A percentile compares a stretch with the other conserved stretches of the same genome.
These are phyloP conservation scores for Ligustrum vulgare DNA, from an alignment of 257 asterid species.

Conservation along the genomic window DNA sequence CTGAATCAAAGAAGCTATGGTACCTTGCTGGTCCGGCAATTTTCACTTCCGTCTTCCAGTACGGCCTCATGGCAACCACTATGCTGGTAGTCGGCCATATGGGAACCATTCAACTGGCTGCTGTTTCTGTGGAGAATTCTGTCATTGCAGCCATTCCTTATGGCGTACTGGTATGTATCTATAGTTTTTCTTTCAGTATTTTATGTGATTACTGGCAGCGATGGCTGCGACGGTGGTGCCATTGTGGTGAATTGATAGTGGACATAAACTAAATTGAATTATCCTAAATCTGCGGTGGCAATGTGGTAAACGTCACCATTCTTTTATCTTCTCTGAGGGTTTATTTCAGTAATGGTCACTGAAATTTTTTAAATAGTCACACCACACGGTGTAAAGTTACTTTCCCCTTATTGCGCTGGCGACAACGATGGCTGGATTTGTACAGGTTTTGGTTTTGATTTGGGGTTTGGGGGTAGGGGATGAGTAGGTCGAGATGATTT, in stretches of 20 bases:
- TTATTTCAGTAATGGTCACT: too few relatives aligned
- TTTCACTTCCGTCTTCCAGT: slow-evolving; percentile 55
- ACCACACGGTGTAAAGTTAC: too few relatives aligned
- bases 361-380: too few relatives aligned
- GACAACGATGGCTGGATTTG: too few relatives aligned
- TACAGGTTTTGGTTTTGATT: too few relatives aligned
- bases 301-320: too few relatives aligned
- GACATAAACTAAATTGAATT: too few relatives aligned
- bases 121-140: slow-evolving; percentile 52
- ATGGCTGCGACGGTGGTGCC: neutral
- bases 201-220: neutral
- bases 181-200: neutral
- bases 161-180: slow-evolving; percentile 41
- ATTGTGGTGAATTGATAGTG: neutral
- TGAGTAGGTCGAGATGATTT: too few relatives aligned
- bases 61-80: slow-evolving; percentile 49
- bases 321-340: too few relatives aligned
- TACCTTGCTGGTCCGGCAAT: slow-evolving; percentile 64
- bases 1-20: slow-evolving; percentile 54
- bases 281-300: neutral
- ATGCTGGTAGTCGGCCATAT: slow-evolving; percentile 60
- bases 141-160: slow-evolving; percentile 60
- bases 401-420: too few relatives aligned
- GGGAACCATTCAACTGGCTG: slow-evolving; percentile 58
- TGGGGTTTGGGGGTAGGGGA: too few relatives aligned